These are phyloP conservation scores for Solanum chmielewskii DNA, from an alignment of 257 asterid genomes.

Conservation along the genomic window DNA sequence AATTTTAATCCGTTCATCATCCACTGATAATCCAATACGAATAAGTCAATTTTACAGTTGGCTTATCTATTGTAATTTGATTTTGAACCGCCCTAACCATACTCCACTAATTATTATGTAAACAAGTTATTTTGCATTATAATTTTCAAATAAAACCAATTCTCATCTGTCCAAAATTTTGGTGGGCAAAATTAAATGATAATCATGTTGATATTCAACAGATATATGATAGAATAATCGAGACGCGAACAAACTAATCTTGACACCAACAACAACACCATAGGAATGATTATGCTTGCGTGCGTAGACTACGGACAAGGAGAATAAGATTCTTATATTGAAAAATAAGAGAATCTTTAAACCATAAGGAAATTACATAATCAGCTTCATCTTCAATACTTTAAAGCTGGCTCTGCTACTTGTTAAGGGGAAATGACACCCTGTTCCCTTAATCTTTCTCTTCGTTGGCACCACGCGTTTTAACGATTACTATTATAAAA, in stretches of 20 bases:
- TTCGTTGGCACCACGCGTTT: neutral
- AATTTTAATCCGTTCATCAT: too few relatives aligned
- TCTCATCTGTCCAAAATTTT: neutral
- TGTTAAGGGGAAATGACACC: neutral
- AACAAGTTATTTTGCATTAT: neutral
- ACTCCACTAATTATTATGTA: neutral
- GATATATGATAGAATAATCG: neutral
- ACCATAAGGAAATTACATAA: neutral
- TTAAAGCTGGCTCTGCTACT: neutral
- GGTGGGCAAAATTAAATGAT: neutral
- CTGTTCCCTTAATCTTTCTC: neutral
- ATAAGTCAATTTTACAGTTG: too few relatives aligned
- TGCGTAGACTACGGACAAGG: neutral
- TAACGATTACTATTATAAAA: neutral
- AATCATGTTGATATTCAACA: neutral
- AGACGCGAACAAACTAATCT: neutral
- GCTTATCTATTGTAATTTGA: too few relatives aligned
- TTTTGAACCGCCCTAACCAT: too few relatives aligned
- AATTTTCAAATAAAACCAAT: neutral
- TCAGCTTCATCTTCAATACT: neutral
- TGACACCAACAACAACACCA: neutral
- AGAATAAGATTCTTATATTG: neutral
- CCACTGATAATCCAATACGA: too few relatives aligned
- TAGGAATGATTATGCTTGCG: neutral
- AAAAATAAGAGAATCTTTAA: neutral